These are phyloP conservation scores for Scleroderma bovista DNA, from an alignment of 768 basidiomycete genomes.

Conservation along the genomic window DNA sequence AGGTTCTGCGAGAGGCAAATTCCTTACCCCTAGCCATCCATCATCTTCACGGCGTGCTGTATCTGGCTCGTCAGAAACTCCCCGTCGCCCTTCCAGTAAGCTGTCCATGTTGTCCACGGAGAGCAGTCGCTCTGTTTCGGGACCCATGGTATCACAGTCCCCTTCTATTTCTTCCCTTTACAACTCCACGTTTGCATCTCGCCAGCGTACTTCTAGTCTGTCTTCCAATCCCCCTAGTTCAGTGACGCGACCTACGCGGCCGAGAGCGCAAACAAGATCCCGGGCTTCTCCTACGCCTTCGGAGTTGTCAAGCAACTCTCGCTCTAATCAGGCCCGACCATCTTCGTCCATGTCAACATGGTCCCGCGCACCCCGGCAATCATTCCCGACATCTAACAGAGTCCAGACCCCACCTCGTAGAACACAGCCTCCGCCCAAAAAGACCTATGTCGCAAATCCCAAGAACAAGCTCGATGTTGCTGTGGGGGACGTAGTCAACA, in stretches of 20 bases:
- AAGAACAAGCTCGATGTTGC: constrained; percentile 89
- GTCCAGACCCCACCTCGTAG: constrained; percentile 45
- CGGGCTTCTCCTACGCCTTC: constrained; percentile 60
- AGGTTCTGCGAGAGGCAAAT: constrained; percentile 34
- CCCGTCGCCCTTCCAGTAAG: constrained; percentile 52
- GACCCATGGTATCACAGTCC: constrained; percentile 45
- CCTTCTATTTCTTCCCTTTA: constrained; percentile 35
- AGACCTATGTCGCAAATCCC: constrained; percentile 81
- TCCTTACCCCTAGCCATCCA: constrained; percentile 41
- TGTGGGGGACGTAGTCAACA: constrained; percentile 88
- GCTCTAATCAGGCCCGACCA: constrained; percentile 38
- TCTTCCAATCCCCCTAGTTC: constrained; percentile 38
- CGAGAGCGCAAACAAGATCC: constrained; percentile 40
- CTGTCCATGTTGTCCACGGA: constrained; percentile 40
- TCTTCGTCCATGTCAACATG: constrained; percentile 53
- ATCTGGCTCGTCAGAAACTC: constrained; percentile 42
- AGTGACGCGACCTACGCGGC: constrained; percentile 24
- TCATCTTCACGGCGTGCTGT: constrained; percentile 40
- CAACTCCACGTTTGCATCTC: constrained; percentile 73
- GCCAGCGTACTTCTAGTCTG: constrained; percentile 72
- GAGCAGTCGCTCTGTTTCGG: constrained; percentile 65
- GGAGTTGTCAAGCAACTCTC: constrained; percentile 48
- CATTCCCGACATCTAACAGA: constrained; percentile 43
- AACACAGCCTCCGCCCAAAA: constrained; percentile 37
- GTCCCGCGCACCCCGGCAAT: constrained; percentile 63